Evolutionary conservation across 352 stramenopile species (phyloP).

Genomic region (Phytophthora fragariaefolia): DNA sequence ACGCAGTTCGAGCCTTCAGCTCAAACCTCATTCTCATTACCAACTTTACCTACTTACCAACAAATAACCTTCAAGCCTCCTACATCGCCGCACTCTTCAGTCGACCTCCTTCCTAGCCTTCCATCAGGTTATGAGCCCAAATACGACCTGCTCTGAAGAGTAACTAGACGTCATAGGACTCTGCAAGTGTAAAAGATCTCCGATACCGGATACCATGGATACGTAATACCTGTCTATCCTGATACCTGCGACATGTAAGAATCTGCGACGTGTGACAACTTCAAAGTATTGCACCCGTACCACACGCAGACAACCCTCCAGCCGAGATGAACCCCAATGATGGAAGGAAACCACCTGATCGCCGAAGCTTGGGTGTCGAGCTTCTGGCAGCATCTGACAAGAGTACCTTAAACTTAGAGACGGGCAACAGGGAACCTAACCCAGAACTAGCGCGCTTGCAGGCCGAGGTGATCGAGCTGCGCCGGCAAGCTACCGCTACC

Average conservation of each 20-base stretch:
- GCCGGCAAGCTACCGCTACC: not conserved
- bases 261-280: not conserved
- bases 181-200: not conserved
- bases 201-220: not conserved
- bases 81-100: not conserved
- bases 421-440: no score
- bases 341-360: not conserved
- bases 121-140: not conserved
- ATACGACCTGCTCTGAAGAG: not conserved
- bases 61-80: no score
- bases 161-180: not conserved
- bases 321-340: not conserved
- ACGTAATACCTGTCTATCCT: not conserved
- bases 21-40: not conserved
- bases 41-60: not conserved
- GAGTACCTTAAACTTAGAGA: no score
- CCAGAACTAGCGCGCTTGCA: not conserved
- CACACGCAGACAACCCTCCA: not conserved
- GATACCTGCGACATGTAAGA: not conserved
- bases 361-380: not conserved
- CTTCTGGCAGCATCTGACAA: no score
- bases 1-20: not conserved
- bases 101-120: not conserved
- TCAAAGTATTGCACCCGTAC: not conserved
- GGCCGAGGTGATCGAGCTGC: not conserved